A percentile compares a stretch with the other conserved stretches of the same genome.
phyloP scores from a whole-genome alignment of 2,329 filamentous ascomycete genomes.

The Monosporascus sp. region DNA sequence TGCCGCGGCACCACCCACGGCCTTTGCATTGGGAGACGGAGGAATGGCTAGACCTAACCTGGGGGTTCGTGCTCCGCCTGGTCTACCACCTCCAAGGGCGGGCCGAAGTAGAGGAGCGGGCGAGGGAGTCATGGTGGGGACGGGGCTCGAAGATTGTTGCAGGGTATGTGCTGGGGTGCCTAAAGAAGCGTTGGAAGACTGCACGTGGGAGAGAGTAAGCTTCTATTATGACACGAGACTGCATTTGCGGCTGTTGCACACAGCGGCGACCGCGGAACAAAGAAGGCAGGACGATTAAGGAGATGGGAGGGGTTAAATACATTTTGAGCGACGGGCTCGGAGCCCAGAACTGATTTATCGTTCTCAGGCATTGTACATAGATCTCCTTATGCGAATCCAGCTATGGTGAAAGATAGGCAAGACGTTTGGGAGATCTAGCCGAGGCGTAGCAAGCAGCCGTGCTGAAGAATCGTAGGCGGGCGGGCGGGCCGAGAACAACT shows the following conservation, averaged over 20 bases:
- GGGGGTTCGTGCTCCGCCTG: constrained; percentile 60
- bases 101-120: constrained; percentile 78
- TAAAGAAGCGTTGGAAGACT: constrained; percentile 19
- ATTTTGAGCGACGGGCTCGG: constrained; percentile 23
- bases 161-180: constrained; percentile 17
- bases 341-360: constrained; percentile 10
- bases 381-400: neutral
- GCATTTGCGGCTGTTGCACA: neutral
- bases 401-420: neutral
- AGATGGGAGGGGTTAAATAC: constrained; percentile 1
- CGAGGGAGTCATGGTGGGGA: constrained; percentile 60
- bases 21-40: constrained; percentile 75
- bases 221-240: constrained; percentile 9
- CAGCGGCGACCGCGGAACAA: constrained; percentile 2
- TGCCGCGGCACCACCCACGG: constrained; percentile 54
- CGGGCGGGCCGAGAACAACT: too few species aligned
- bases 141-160: constrained; percentile 25
- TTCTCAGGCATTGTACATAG: constrained; percentile 2
- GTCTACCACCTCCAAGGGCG: constrained; percentile 67
- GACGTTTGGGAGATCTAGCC: neutral
- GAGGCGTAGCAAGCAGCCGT: neutral
- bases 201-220: constrained; percentile 20
- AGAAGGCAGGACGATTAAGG: neutral
- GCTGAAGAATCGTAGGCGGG: neutral
- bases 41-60: constrained; percentile 87